Percentiles rank a stretch among this genome's conserved stretches.
Conservation (phyloP, 2,329 filamentous ascomycete species). For the Setomelanomma holmii region DNA sequence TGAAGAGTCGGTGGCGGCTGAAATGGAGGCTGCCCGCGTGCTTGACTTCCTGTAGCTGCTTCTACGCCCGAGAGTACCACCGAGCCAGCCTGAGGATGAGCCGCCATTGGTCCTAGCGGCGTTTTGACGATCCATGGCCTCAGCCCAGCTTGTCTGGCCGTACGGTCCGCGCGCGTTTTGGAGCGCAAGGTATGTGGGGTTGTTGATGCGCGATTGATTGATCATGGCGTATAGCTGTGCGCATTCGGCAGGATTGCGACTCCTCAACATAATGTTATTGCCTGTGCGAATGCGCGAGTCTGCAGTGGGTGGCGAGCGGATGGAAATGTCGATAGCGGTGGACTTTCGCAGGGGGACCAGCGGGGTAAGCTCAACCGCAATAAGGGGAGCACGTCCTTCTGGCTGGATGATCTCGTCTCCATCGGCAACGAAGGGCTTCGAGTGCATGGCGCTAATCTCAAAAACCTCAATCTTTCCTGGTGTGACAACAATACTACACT, state of each 20-base stretch:
- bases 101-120: conserved; percentile 48
- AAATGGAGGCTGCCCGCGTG: conserved; percentile 62
- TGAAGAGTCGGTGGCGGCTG: conserved; percentile 75
- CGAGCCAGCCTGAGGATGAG: conserved; percentile 57
- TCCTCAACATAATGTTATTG: conserved; percentile 90
- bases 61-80: conserved; percentile 57
- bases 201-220: conserved; percentile 88
- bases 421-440: conserved; percentile 49
- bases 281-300: conserved; percentile 72
- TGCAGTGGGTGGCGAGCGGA: conserved; percentile 81
- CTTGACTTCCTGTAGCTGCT: conserved; percentile 62
- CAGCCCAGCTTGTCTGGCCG: conserved; percentile 56
- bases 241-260: conserved; percentile 77
- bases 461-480: conserved; percentile 71
- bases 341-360: conserved; percentile 88
- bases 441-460: conserved; percentile 60
- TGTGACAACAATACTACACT: conserved; percentile 68
- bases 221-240: conserved; percentile 83
- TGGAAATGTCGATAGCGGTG: conserved; percentile 91
- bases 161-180: conserved; percentile 72
- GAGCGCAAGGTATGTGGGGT: conserved; percentile 84
- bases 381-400: conserved; percentile 56
- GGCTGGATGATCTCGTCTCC: conserved; percentile 49
- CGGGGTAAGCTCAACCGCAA: conserved; percentile 86
- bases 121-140: conserved; percentile 60